A percentile compares a stretch with the other conserved stretches of the same genome.
Conservation (phyloP, 2,329 filamentous ascomycete species). For the Paecilomyces variotii region DNA sequence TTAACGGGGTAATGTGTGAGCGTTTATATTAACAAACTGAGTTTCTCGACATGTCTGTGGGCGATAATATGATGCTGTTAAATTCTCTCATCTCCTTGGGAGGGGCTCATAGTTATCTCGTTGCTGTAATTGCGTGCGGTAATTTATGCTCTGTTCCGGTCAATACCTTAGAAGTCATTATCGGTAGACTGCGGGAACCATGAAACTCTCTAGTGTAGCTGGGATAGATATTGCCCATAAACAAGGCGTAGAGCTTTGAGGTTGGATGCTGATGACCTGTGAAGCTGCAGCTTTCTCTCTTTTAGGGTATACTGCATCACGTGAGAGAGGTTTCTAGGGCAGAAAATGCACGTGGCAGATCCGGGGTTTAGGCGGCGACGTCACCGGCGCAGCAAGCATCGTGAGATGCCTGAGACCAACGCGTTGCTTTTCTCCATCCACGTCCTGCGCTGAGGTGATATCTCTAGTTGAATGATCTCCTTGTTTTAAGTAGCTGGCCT, state of each 20-base stretch:
- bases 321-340: background rate
- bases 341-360: conserved; percentile 8
- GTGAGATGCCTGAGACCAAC: background rate
- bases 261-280: too few relatives aligned
- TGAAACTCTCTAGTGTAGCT: too few relatives aligned
- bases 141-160: too few relatives aligned
- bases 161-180: too few relatives aligned
- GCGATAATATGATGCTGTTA: background rate
- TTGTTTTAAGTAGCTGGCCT: background rate
- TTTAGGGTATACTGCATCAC: background rate
- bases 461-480: background rate
- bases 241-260: too few relatives aligned
- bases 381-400: conserved; percentile 9
- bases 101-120: too few relatives aligned
- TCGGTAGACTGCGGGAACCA: too few relatives aligned
- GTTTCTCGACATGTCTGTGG: background rate
- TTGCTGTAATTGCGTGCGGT: too few relatives aligned
- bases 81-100: too few relatives aligned
- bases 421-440: background rate
- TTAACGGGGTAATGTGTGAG: background rate
- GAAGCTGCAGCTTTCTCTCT: too few relatives aligned
- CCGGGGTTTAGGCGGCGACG: conserved; percentile 13
- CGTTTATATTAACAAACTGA: background rate
- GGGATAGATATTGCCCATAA: too few relatives aligned
- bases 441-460: background rate